These are phyloP conservation scores for Xylaria multiplex DNA, from an alignment of 2,329 filamentous ascomycete species.

Conservation along the genomic window DNA sequence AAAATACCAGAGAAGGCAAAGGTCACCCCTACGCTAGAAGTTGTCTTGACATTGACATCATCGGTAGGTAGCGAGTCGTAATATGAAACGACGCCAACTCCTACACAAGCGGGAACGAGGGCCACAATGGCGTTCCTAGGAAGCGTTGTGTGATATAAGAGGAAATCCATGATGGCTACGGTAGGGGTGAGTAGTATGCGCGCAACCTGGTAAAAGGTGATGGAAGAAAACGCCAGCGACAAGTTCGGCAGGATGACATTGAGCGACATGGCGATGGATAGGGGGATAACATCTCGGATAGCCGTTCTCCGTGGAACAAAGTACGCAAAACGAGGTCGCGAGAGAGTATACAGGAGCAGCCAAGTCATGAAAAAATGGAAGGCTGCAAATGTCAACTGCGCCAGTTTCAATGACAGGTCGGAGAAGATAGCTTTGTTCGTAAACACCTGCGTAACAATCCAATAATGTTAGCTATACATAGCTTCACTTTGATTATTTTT, in stretches of 20 bases:
- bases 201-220: slow-evolving; percentile 77
- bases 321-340: slow-evolving; percentile 65
- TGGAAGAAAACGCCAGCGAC: slow-evolving; percentile 72
- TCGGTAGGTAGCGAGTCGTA: slow-evolving; percentile 68
- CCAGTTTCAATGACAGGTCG: slow-evolving; percentile 67
- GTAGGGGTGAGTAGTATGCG: slow-evolving; percentile 73
- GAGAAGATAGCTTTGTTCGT: slow-evolving; percentile 77
- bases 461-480: slow-evolving; percentile 16
- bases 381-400: slow-evolving; percentile 72
- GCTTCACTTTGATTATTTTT: not conserved
- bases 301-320: slow-evolving; percentile 67
- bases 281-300: slow-evolving; percentile 67
- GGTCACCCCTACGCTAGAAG: slow-evolving; percentile 66
- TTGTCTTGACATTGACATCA: slow-evolving; percentile 63
- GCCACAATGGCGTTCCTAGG: slow-evolving; percentile 64
- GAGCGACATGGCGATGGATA: slow-evolving; percentile 73
- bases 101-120: slow-evolving; percentile 69
- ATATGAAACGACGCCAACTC: slow-evolving; percentile 74
- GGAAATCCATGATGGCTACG: slow-evolving; percentile 72
- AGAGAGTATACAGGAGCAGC: slow-evolving; percentile 69
- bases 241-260: slow-evolving; percentile 77
- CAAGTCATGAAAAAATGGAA: slow-evolving; percentile 76
- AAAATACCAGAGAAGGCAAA: slow-evolving; percentile 73
- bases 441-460: slow-evolving; percentile 63
- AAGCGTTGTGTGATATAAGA: slow-evolving; percentile 67